Base-by-base conservation (phyloP, 176 grass and related monocot species). In the Cocos nucifera region DNA sequence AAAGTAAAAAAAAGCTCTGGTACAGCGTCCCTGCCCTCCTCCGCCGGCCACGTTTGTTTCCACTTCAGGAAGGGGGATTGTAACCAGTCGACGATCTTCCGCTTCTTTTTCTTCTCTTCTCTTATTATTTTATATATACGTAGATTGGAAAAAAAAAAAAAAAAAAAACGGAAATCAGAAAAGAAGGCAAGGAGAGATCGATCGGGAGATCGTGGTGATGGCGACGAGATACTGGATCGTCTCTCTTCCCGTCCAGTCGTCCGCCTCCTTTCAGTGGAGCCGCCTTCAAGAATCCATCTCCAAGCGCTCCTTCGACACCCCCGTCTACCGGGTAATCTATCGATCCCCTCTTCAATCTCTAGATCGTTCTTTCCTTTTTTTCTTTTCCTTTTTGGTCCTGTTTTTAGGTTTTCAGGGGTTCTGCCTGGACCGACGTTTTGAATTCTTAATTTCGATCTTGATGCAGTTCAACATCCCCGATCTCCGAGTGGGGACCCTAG, bases 401-500 rank as follows among this genome's bases (percentile, higher is more conserved):
- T 6, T n/a, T 61, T 39, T 69, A 55, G 17, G 17, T 69, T 54
- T 35, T 21, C 12, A 25, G 14, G 22, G 49, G 19, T 44, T 56
- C 26, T 65, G 26, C 44, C 55, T 19, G 22, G 51, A 57, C 58
- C 48, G 18, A 57, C 17, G 23, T 8, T 50, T 69, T 51, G 23
- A 22, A 19, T 19, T 57, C 17, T 66, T 52, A 6, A 17, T 21
- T 49, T 52, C 3, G 4, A 5, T 12, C 4, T 4, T 4, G 2
- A 4, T 52, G 71, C 77, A 92, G 87, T 98, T 98, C 65, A 85
- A 83, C 72, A 72, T 78, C 9, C 84, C 87, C 35, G 81, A 92
- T 71, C 81, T 92, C 69, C 84, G 87, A 63, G 87, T 91, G 7
- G 93, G 93, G 65, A 98, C 87, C 24, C 75, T 92, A 55, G 93